Conservation (phyloP, 352 stramenopile species). For the Phytophthora hibernalis region DNA sequence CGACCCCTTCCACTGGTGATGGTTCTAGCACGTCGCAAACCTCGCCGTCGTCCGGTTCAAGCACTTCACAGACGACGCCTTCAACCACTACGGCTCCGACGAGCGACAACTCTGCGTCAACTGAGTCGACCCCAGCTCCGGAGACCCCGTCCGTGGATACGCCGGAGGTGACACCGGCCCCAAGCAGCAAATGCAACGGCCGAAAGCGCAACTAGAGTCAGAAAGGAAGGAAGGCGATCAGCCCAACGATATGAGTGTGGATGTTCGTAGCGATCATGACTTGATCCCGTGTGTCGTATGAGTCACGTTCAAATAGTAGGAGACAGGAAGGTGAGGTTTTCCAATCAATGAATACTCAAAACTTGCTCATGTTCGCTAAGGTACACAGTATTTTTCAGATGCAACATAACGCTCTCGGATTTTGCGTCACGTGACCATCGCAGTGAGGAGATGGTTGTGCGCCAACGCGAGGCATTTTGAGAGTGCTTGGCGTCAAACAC, state of each 20-base stretch:
- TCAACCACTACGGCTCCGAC: conserved; percentile 6
- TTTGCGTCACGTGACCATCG: not conserved
- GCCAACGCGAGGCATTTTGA: conserved; percentile 1
- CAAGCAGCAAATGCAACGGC: conserved; percentile 35
- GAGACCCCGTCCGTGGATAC: conserved; percentile 19
- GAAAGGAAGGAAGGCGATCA: conserved; percentile 18
- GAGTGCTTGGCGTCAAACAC: not conserved
- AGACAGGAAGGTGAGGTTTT: conserved; percentile 11
- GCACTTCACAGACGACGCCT: conserved; percentile 1
- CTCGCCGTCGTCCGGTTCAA: conserved; percentile 1
- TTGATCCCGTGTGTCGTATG: conserved; percentile 11
- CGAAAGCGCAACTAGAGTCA: conserved; percentile 22
- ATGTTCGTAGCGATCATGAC: conserved; percentile 10
- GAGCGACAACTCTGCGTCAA: conserved; percentile 16
- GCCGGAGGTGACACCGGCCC: conserved; percentile 22
- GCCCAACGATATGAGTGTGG: conserved; percentile 18
- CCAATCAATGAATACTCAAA: conserved; percentile 23
- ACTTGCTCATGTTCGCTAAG: conserved; percentile 18
- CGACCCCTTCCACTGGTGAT: conserved; percentile 23
- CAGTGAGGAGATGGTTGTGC: not conserved
- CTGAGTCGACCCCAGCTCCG: conserved; percentile 7
- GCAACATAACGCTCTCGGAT: not conserved
- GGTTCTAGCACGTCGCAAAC: conserved; percentile 15
- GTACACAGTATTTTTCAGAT: too few relatives aligned
- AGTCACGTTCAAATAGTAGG: conserved; percentile 10